phyloP scores from a whole-genome alignment of 139 green algal species.

The Chlorella sp. region DNA sequence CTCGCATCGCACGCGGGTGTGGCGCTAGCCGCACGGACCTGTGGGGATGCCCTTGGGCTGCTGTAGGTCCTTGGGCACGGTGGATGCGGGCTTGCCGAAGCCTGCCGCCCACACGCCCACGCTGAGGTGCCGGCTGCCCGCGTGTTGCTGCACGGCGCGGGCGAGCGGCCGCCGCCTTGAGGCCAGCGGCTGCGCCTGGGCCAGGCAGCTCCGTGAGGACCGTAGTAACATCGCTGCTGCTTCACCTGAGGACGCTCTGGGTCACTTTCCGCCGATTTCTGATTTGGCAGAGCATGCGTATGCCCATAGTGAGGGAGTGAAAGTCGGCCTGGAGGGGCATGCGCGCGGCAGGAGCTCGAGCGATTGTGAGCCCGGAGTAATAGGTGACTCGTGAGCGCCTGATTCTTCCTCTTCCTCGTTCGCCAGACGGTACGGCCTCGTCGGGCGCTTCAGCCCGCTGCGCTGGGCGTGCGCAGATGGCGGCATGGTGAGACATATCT shows the following conservation, averaged over 20 bases:
- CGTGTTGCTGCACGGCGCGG: neutral
- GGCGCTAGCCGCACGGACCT: neutral
- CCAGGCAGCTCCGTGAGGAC: neutral
- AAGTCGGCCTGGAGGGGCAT: no score
- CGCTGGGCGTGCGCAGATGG: no score
- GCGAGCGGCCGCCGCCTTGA: no score
- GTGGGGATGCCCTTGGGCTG: neutral
- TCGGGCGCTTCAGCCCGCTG: no score
- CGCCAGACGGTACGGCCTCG: no score
- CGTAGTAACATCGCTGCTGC: neutral
- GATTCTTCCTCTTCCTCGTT: no score
- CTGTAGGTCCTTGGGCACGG: constrained; percentile 3
- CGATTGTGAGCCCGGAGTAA: no score
- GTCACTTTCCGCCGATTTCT: neutral
- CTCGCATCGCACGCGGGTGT: neutral
- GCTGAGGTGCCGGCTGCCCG: neutral
- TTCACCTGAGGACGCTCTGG: neutral
- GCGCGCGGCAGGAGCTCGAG: no score
- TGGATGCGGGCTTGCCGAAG: constrained; percentile 1
- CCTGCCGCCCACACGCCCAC: neutral
- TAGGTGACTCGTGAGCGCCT: no score
- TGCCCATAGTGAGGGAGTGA: no score
- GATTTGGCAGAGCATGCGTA: neutral
- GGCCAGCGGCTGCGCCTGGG: neutral
- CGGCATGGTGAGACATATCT: no score